These are phyloP conservation scores for Aciculosporium take DNA, from an alignment of 2,329 filamentous ascomycete species.

Conservation along the genomic window DNA sequence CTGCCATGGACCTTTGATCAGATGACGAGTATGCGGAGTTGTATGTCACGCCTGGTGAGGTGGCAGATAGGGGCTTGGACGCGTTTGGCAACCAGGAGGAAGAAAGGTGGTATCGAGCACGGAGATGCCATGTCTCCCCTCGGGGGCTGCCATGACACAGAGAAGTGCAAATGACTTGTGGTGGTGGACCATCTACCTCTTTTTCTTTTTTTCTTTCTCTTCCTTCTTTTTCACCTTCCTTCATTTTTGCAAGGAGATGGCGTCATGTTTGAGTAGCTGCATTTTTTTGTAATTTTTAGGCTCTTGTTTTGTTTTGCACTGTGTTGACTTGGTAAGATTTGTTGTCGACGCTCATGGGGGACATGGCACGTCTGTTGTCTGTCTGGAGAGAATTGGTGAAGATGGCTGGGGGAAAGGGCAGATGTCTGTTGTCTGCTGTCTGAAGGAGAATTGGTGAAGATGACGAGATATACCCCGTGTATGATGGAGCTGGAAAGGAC, in stretches of 20 bases:
- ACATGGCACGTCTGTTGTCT: neutral
- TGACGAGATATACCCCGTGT: slow-evolving; percentile 1
- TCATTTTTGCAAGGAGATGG: neutral
- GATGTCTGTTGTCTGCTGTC: neutral
- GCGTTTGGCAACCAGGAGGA: slow-evolving; percentile 27
- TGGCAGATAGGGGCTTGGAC: slow-evolving; percentile 25
- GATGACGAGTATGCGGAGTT: slow-evolving; percentile 32
- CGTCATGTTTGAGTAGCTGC: neutral
- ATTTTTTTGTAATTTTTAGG: neutral
- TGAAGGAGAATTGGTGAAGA: neutral
- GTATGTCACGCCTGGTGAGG: slow-evolving; percentile 37
- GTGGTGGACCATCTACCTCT: neutral
- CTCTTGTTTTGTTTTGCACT: neutral
- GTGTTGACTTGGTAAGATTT: neutral
- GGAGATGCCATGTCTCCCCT: slow-evolving; percentile 52
- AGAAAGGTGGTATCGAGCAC: slow-evolving; percentile 37
- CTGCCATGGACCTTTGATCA: slow-evolving; percentile 23
- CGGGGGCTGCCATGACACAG: slow-evolving; percentile 12
- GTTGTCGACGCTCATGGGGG: neutral
- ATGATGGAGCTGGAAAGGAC: neutral
- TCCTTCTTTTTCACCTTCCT: neutral
- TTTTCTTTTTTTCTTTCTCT: neutral
- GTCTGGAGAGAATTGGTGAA: neutral
- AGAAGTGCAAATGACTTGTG: slow-evolving; percentile 14
- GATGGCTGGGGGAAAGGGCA: neutral